A percentile compares a stretch with the other conserved stretches of the same genome.
Evolutionary conservation across 306 rosid species (phyloP).

Genomic region (Malus fusca): DNA sequence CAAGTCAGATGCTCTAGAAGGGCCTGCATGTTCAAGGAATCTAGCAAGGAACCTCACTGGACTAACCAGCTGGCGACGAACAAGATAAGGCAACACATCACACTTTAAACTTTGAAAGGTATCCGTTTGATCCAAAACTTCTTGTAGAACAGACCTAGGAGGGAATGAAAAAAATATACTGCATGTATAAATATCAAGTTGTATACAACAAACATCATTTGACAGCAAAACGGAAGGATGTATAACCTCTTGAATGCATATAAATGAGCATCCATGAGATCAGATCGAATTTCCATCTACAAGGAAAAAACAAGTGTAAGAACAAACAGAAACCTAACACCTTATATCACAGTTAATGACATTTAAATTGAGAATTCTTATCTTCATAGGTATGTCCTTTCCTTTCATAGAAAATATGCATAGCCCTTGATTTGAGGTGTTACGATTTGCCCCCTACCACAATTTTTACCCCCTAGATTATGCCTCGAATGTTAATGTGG

Average conservation of each 20-base stretch:
- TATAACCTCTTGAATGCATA: conserved; percentile 87
- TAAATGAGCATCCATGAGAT: conserved; percentile 96
- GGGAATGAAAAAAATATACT: conserved; percentile 6
- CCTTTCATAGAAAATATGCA: background rate
- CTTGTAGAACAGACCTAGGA: conserved; percentile 77
- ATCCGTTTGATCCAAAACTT: conserved; percentile 66
- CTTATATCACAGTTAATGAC: background rate
- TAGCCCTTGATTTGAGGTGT: background rate
- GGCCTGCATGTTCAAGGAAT: conserved; percentile 6
- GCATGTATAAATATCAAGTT: conserved; percentile 9
- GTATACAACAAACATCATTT: background rate
- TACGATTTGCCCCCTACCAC: background rate
- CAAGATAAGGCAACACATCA: conserved; percentile 93
- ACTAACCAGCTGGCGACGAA: conserved; percentile 93
- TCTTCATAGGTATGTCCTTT: background rate
- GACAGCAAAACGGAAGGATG: conserved; percentile 7
- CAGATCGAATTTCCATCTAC: conserved; percentile 90
- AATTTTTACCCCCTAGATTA: background rate
- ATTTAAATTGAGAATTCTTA: background rate
- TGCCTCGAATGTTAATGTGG: background rate
- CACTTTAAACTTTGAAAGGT: conserved; percentile 71
- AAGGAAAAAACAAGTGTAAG: conserved; percentile 4
- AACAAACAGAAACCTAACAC: conserved; percentile 5
- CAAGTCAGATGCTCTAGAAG: conserved; percentile 20
- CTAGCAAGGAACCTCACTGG: conserved; percentile 22